Percentiles rank a stretch among this genome's conserved stretches.
Evolutionary conservation across 495 filamentous ascomycete species (phyloP).

Genomic region (Penicillium pulvis): DNA sequence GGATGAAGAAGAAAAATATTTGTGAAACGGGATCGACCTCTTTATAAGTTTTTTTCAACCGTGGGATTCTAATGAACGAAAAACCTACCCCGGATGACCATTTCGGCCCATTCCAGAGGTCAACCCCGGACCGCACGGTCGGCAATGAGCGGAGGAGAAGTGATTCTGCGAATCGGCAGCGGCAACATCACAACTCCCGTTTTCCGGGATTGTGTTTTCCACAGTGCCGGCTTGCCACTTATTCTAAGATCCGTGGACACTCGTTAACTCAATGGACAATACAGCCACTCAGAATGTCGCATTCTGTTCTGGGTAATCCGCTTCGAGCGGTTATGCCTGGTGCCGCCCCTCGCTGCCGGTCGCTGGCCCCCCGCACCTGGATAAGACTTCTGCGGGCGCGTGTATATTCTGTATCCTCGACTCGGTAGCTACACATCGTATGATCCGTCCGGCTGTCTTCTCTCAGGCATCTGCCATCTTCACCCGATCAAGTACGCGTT

Average conservation of each 20-base stretch:
- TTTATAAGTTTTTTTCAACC: constrained; percentile 4
- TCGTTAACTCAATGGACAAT: constrained; percentile 1
- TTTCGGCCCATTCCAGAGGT: constrained; percentile 10
- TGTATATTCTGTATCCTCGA: constrained; percentile 25
- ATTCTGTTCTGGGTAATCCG: constrained; percentile 8
- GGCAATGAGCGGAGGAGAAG: constrained; percentile 11
- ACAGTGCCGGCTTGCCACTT: constrained; percentile 15
- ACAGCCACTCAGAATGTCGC: background rate
- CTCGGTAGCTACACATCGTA: constrained; percentile 19
- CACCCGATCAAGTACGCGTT: constrained; percentile 6
- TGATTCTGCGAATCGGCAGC: constrained; percentile 17
- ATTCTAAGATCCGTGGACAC: background rate
- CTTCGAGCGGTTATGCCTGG: constrained; percentile 8
- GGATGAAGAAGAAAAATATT: background rate
- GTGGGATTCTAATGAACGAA: background rate
- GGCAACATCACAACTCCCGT: constrained; percentile 21
- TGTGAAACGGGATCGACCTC: background rate
- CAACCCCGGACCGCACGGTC: constrained; percentile 17
- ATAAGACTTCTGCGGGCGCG: constrained; percentile 13
- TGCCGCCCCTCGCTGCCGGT: constrained; percentile 25
- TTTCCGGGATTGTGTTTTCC: constrained; percentile 15
- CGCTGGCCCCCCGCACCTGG: constrained; percentile 15
- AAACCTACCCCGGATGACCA: constrained; percentile 13
- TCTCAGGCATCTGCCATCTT: constrained; percentile 10
- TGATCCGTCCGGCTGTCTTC: constrained; percentile 15